A percentile compares a stretch with the other conserved stretches of the same genome.
Evolutionary conservation across 163 green algal species (phyloP).

Genomic region (Chloromonas sp.): DNA sequence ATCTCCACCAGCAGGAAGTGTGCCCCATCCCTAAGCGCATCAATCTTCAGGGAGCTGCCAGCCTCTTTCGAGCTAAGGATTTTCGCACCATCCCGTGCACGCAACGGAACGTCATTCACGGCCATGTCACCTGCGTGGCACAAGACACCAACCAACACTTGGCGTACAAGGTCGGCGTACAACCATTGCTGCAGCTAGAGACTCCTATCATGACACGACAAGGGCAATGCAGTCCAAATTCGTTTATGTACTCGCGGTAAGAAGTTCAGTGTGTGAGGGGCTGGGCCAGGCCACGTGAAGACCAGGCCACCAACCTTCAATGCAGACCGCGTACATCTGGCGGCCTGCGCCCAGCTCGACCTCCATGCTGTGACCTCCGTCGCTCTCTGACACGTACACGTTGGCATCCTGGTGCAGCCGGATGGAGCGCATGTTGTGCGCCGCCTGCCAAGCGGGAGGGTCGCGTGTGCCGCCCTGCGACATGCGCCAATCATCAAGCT

Average conservation of each 20-base stretch:
- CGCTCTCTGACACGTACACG: slow-evolving; percentile 65
- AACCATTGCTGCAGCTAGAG: not conserved
- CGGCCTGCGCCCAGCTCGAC: slow-evolving; percentile 40
- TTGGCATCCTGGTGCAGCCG: slow-evolving; percentile 54
- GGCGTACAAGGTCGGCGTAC: not conserved
- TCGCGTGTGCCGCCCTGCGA: not conserved
- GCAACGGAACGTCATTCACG: not conserved
- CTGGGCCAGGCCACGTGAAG: too few species aligned
- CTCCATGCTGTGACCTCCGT: slow-evolving; percentile 43
- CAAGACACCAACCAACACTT: not conserved
- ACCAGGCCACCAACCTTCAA: slow-evolving; percentile 43
- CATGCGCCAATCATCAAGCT: too few species aligned
- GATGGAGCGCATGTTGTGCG: not conserved
- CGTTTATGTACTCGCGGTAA: too few species aligned
- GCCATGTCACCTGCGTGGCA: not conserved
- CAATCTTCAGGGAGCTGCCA: not conserved
- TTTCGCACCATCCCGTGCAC: not conserved
- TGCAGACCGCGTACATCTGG: slow-evolving; percentile 71
- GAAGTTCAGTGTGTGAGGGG: too few species aligned
- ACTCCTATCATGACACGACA: not conserved
- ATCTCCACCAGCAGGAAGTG: not conserved
- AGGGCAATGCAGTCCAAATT: not conserved
- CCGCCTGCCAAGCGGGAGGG: not conserved
- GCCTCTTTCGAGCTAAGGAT: not conserved
- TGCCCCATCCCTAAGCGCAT: not conserved